Base-by-base conservation (phyloP, 768 basidiomycete species). In the Termitomyces eurrhizus region DNA sequence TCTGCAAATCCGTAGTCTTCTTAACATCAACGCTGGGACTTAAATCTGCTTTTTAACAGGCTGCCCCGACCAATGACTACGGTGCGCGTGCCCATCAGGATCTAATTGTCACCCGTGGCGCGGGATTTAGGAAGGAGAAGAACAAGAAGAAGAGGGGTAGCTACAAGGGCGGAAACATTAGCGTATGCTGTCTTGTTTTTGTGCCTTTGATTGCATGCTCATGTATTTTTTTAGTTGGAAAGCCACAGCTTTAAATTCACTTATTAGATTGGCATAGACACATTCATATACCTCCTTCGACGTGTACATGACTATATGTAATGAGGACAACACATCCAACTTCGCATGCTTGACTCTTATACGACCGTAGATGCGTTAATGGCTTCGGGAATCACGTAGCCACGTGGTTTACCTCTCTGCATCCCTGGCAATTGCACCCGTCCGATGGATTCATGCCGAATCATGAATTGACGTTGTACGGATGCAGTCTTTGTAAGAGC, bases 131-230 rank as follows among this genome's bases (percentile, higher is more conserved):
- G 57, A 99, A 98, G 75, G 96, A 97, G 81, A 99, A 99, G 77
- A 98, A 97, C 78, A 99, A 98, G 85, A 98, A 98, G 78, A 99
- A 99, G 77, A 80, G 91, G 67, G 96, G 95, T 3, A 93, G 89
- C 62, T 98, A 98, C 74, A 84, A 85, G 49, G 95, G 96, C 13
- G 96, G 96, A 44, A 92, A 95, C 70, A 99, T 99, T 62, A 96
- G 95, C 52, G 93, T 95, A 83, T 73, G 61, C 61, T 49, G 12
- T 56, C 41, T 12, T 57, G 26, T 53, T 32, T 3, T 53, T 35
- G 29, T 59, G 52, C 14, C 18, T 42, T 39, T 55, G 16, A 41
- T 41, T 50, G 33, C 59, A 33, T 57, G 49, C 26, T 61, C 21
- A 61, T 36, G n/a, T 29, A n/a, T 54, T 42, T 7, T 64, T 46